phyloP scores from a whole-genome alignment of 805 yeast genomes.

The Priceomyces carsonii region DNA sequence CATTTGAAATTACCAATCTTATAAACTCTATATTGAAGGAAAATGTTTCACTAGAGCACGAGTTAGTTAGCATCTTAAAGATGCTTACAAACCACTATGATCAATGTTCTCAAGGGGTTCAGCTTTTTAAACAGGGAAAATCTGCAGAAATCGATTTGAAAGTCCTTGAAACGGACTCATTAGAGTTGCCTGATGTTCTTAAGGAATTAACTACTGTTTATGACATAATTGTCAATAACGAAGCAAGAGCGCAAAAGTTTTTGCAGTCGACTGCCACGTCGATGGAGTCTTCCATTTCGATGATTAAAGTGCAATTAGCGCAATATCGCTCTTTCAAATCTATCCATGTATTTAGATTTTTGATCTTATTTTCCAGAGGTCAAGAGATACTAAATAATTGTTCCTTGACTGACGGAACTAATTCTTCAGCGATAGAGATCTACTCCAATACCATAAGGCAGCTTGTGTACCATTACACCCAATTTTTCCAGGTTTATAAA shows the following conservation, averaged over 20 bases:
- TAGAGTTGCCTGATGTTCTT: conserved; percentile 59
- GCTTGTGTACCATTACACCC: conserved; percentile 36
- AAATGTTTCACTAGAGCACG: conserved; percentile 57
- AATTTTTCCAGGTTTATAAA: conserved; percentile 33
- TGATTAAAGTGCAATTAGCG: conserved; percentile 16
- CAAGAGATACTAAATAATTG: conserved; percentile 12
- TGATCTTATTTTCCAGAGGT: conserved; percentile 19
- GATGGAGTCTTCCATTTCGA: conserved; percentile 14
- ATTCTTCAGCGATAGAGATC: conserved; percentile 15
- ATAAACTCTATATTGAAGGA: conserved; percentile 33
- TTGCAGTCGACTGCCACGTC: conserved; percentile 12
- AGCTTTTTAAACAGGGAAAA: conserved; percentile 24
- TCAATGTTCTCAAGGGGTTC: conserved; percentile 59
- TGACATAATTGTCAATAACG: conserved; percentile 37
- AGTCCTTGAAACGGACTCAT: conserved; percentile 52
- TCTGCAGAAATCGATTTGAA: conserved; percentile 32
- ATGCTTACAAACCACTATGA: conserved; percentile 83
- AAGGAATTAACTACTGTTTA: conserved; percentile 42
- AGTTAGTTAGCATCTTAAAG: conserved; percentile 66
- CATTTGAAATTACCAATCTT: conserved; percentile 15
- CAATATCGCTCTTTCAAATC: conserved; percentile 23
- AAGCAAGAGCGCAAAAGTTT: conserved; percentile 27
- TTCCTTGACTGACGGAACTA: conserved; percentile 10
- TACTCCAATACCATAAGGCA: conserved; percentile 29
- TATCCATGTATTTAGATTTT: conserved; percentile 23